Conservation (phyloP, 208 protist species). For the Trypanosoma platydactyli region DNA sequence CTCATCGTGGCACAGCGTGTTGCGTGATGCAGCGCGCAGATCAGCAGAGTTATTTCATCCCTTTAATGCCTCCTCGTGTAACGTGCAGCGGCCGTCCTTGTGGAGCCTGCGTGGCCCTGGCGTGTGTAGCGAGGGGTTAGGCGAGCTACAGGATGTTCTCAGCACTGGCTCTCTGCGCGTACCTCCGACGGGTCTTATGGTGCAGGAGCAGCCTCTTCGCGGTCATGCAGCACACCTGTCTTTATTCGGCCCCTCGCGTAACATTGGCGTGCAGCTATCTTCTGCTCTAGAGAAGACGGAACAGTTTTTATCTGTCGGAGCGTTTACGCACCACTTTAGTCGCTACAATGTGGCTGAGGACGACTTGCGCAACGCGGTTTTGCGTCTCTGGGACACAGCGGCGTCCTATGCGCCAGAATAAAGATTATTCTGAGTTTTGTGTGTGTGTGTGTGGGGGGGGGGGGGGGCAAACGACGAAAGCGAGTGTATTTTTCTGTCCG, state of each 20-base stretch:
- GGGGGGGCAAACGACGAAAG: no score
- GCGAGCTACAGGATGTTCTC: not conserved
- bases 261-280: slow-evolving; percentile 38
- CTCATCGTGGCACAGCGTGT: slow-evolving; percentile 16
- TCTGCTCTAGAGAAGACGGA: slow-evolving; percentile 44
- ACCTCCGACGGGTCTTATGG: not conserved
- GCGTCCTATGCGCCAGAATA: slow-evolving; percentile 38
- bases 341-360: slow-evolving; percentile 54
- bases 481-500: slow-evolving; percentile 10
- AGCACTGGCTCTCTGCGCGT: not conserved
- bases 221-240: slow-evolving; percentile 29
- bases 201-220: slow-evolving; percentile 24
- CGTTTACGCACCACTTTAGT: slow-evolving; percentile 76
- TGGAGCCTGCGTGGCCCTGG: not conserved
- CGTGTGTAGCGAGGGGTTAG: slow-evolving; percentile 18
- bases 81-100: not conserved
- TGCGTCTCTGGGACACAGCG: slow-evolving; percentile 59
- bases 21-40: slow-evolving; percentile 39
- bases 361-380: slow-evolving; percentile 46
- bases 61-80: not conserved
- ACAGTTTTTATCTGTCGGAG: slow-evolving; percentile 48
- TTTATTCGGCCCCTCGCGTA: slow-evolving; percentile 51
- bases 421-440: not conserved
- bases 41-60: slow-evolving; percentile 29
- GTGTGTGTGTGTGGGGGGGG: slow-evolving; percentile 2